phyloP scores from a whole-genome alignment of 164 flowering plant species.

The Magnolia changhungtana region DNA sequence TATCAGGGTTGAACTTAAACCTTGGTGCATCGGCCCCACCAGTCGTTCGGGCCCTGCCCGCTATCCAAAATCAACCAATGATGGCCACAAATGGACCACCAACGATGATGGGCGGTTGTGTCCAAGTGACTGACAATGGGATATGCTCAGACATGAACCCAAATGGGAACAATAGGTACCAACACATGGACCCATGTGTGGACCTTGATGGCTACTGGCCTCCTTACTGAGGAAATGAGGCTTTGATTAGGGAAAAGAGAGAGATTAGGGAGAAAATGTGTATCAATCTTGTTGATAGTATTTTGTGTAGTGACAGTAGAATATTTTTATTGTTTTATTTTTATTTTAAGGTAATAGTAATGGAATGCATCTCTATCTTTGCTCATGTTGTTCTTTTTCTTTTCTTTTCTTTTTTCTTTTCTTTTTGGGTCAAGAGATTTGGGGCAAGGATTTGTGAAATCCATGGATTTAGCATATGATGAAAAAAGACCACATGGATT shows the following conservation, averaged over 20 bases:
- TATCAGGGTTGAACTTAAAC: slow-evolving; percentile 73
- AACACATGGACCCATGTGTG: slow-evolving; percentile 55
- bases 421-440: too few relatives aligned
- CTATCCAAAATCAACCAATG: slow-evolving; percentile 30
- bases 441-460: too few relatives aligned
- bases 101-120: slow-evolving; percentile 17
- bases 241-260: neutral
- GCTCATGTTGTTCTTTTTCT: too few relatives aligned
- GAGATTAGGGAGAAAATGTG: neutral
- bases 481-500: too few relatives aligned
- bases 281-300: neutral
- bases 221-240: slow-evolving; percentile 9
- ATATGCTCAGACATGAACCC: slow-evolving; percentile 30
- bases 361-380: too few relatives aligned
- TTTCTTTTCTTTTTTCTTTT: too few relatives aligned
- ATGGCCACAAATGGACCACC: slow-evolving; percentile 18
- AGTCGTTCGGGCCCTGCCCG: slow-evolving; percentile 16
- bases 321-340: too few relatives aligned
- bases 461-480: too few relatives aligned
- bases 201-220: slow-evolving; percentile 72
- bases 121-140: slow-evolving; percentile 6
- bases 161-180: slow-evolving; percentile 29
- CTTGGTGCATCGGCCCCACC: slow-evolving; percentile 41
- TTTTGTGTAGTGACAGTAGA: neutral
- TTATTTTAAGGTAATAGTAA: neutral